A percentile compares a stretch with the other conserved stretches of the same genome.
Conservation (phyloP, 2,329 filamentous ascomycete genomes). For the Fusarium tanahbumbuense region DNA sequence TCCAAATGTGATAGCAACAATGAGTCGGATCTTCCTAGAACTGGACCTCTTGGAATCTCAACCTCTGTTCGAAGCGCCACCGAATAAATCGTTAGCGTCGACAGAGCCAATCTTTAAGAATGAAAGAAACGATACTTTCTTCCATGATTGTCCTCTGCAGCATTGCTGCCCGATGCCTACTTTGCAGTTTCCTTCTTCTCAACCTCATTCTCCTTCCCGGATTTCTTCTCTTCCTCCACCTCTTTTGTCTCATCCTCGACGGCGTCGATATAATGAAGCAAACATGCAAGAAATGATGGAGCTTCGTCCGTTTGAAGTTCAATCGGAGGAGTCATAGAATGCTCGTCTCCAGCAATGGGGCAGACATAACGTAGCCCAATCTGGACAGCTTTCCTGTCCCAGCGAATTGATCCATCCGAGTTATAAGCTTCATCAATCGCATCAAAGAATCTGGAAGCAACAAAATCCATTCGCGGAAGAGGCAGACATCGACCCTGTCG, state of each 20-base stretch:
- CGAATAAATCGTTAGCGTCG: not conserved
- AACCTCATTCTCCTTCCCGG: not conserved
- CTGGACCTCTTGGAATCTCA: conserved; percentile 4
- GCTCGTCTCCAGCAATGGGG: conserved; percentile 23
- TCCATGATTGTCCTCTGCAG: not conserved
- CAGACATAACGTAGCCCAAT: conserved; percentile 37
- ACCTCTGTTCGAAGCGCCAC: conserved; percentile 13
- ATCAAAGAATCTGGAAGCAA: conserved; percentile 17
- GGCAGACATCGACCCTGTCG: conserved; percentile 49
- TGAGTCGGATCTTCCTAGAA: conserved; percentile 11
- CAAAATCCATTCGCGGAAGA: conserved; percentile 46
- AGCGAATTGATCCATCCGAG: conserved; percentile 42
- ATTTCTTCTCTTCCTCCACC: not conserved
- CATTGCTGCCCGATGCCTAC: not conserved
- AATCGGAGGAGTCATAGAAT: not conserved
- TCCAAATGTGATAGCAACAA: conserved; percentile 21
- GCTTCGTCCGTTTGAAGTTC: conserved; percentile 23
- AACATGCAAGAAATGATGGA: conserved; percentile 6
- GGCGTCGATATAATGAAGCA: conserved; percentile 24
- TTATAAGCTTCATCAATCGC: conserved; percentile 27
- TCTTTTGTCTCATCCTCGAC: not conserved
- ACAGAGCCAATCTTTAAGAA: conserved; percentile 19
- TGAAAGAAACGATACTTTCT: conserved; percentile 8
- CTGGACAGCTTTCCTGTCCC: conserved; percentile 45
- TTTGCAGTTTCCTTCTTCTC: conserved; percentile 19